Evolutionary conservation across 441 rosid genomes (phyloP).

Genomic region (Codiaeum variegatum): DNA sequence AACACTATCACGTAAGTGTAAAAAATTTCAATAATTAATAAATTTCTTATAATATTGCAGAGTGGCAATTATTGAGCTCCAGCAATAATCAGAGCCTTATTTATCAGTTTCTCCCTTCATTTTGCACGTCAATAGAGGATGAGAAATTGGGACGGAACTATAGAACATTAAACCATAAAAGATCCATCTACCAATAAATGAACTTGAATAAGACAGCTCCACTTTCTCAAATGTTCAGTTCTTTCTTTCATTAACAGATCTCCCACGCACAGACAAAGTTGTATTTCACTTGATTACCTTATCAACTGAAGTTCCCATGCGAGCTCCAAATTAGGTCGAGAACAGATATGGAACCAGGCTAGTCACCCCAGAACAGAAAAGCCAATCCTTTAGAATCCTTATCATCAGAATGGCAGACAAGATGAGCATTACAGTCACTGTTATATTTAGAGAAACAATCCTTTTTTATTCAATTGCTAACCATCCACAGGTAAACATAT

Average conservation of each 20-base stretch:
- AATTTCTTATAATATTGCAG: not conserved
- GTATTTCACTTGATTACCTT: not conserved
- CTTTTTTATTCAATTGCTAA: not conserved
- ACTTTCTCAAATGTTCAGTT: slow-evolving; percentile 1
- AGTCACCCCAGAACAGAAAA: not conserved
- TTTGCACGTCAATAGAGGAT: not conserved
- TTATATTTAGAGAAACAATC: not conserved
- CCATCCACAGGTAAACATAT: not conserved
- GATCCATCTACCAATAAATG: not conserved
- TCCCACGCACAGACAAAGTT: not conserved
- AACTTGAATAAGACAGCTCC: slow-evolving; percentile 3
- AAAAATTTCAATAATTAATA: not conserved
- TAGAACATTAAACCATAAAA: not conserved
- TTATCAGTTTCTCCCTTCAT: too few species aligned
- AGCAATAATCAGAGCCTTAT: not conserved
- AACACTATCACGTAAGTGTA: too few species aligned
- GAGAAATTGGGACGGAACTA: not conserved
- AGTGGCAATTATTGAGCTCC: not conserved
- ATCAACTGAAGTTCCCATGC: not conserved
- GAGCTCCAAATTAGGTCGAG: not conserved
- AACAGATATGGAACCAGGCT: not conserved
- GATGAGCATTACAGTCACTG: not conserved
- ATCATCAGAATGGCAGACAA: not conserved
- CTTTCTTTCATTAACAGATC: slow-evolving; percentile 6
- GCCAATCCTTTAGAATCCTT: not conserved